Percentiles rank a stretch among this genome's conserved stretches.
phyloP scores from a whole-genome alignment of 352 stramenopile species.

The Hyphochytrium catenoides region DNA sequence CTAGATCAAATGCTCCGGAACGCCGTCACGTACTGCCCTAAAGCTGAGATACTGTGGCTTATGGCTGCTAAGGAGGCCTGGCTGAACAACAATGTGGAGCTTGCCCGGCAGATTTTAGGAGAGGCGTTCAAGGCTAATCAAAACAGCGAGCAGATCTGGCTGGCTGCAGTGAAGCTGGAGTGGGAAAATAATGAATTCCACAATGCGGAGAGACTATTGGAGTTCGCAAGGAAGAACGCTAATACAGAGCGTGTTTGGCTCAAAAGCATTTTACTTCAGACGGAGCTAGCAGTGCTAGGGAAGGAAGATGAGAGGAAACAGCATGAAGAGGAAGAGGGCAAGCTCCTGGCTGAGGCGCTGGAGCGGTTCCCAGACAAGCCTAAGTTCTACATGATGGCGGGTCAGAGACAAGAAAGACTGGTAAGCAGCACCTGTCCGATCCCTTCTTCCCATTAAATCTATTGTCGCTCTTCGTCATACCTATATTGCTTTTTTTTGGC shows the following conservation, averaged over 20 bases:
- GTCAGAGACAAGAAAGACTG: conserved; percentile 61
- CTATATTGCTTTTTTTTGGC: conserved; percentile 5
- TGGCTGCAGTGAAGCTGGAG: conserved; percentile 95
- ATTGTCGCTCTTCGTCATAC: conserved; percentile 7
- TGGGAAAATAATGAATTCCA: conserved; percentile 94
- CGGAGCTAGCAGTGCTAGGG: conserved; percentile 28
- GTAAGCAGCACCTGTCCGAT: too few species aligned
- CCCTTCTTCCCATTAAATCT: too few species aligned
- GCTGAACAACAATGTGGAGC: conserved; percentile 72
- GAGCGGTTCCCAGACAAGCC: conserved; percentile 65
- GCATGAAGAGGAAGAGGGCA: conserved; percentile 24
- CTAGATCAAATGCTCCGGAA: conserved; percentile 69
- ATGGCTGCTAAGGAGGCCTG: conserved; percentile 95
- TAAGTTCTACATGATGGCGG: conserved; percentile 96
- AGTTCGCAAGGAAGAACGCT: conserved; percentile 43
- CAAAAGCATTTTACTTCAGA: conserved; percentile 92
- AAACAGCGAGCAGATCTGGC: conserved; percentile 78
- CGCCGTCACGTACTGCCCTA: conserved; percentile 74
- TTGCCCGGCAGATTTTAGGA: conserved; percentile 75
- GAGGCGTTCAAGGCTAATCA: conserved; percentile 89
- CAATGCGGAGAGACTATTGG: conserved; percentile 51
- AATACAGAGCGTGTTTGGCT: conserved; percentile 83
- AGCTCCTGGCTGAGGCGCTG: conserved; percentile 69
- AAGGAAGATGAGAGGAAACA: conserved; percentile 9
- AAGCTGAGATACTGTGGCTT: conserved; percentile 91